Evolutionary conservation across 176 grass and related monocot species (phyloP), one percentile per base, ranked within the genome.

Genomic region (Rhynchospora pubera): DNA sequence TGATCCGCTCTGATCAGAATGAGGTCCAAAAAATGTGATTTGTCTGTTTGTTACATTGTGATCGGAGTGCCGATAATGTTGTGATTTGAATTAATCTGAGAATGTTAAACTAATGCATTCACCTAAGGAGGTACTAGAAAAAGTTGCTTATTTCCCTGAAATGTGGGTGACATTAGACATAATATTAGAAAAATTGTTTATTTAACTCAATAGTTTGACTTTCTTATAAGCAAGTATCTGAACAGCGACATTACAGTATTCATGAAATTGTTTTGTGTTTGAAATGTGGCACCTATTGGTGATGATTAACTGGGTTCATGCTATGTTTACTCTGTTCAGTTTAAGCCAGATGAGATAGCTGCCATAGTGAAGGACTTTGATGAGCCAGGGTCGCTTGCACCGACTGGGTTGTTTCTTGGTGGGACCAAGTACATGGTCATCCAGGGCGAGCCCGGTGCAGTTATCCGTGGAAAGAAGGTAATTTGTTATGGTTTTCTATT

Each of bases 401-500:
- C 93, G 18, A 93, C 85, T 13, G 93, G 93, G 55, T 67, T 97
- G 62, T 86, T 88, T 79, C 77, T 97, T 52, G 91, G 50, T 34
- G 57, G 70, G 23, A 67, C 87, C 7, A 97, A 97, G 45, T 97
- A 97, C 66, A 97, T 97, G 93, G 91, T 97, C 48, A 93, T 97
- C 80, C 83, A 85, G 78, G 93, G 93, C 4, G 93, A 97, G 60
- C 83, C 93, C n/a, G 93, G 93, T 16, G 85, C 77, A 1, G 93
- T 97, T 39, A 91, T 97, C 59, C 93, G 89, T 66, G 93, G 93
- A 48, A 97, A 97, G 89, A 97, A 97, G 91, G 93, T 94, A 65
- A 77, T 16, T 18, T 9, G 14, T 65, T 66, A 6, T 52, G 16
- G 16, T 18, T 47, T 26, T 52, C 23, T 23, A 6, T 39, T 65